A percentile compares a stretch with the other conserved stretches of the same genome.
These are phyloP conservation scores for Friedmanniomyces endolithicus DNA, from an alignment of 495 filamentous ascomycete genomes.

Conservation along the genomic window DNA sequence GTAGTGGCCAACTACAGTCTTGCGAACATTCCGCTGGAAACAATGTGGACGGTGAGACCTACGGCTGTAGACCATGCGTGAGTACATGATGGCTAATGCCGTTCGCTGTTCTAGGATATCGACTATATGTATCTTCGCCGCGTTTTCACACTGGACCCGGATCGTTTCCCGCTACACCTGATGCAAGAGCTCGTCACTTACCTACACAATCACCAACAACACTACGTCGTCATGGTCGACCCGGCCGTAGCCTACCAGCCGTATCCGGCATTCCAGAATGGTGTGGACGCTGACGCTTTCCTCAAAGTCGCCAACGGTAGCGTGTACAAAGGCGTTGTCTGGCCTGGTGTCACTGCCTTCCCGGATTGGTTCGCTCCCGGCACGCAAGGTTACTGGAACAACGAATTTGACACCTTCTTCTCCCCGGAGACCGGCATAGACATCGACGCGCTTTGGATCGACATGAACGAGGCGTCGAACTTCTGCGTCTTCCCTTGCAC, in stretches of 20 bases:
- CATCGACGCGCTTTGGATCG: conserved; percentile 77
- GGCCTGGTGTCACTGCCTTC: conserved; percentile 43
- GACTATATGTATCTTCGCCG: conserved; percentile 33
- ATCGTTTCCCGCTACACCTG: conserved; percentile 54
- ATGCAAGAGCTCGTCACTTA: conserved; percentile 59
- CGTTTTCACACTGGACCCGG: conserved; percentile 64
- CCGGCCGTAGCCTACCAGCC: conserved; percentile 61
- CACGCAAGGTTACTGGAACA: conserved; percentile 59
- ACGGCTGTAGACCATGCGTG: too few species aligned
- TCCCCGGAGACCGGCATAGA: conserved; percentile 50
- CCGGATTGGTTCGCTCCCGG: conserved; percentile 66
- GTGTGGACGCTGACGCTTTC: conserved; percentile 50
- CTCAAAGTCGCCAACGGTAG: conserved; percentile 51
- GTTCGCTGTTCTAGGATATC: not conserved
- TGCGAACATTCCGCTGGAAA: conserved; percentile 69
- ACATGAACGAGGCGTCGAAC: conserved; percentile 36
- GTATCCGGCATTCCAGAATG: conserved; percentile 54
- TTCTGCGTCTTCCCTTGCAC: conserved; percentile 66
- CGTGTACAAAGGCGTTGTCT: conserved; percentile 65
- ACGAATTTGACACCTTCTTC: conserved; percentile 57
- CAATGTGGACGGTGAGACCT: conserved; percentile 55
- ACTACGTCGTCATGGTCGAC: conserved; percentile 74
- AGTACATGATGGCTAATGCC: too few species aligned
- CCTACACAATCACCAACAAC: conserved; percentile 60
- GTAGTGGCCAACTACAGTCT: conserved; percentile 67